phyloP scores from a whole-genome alignment of 441 rosid genomes.

The Eruca vesicaria region DNA sequence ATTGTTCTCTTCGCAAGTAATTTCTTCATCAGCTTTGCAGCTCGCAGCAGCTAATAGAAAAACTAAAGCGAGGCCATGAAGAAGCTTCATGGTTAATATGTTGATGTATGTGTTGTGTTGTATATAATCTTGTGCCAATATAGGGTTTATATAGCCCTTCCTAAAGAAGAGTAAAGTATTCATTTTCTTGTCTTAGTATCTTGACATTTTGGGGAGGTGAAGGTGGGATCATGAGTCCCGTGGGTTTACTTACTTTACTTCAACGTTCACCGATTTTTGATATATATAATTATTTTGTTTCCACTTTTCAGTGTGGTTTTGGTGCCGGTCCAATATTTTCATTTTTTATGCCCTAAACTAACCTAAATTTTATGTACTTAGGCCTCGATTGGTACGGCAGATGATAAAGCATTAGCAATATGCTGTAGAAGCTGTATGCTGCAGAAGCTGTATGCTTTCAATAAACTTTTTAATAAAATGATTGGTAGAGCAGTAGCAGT shows the following conservation, averaged over 20 bases:
- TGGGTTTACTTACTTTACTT: neutral
- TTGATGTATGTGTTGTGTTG: neutral
- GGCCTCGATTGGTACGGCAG: too few relatives aligned
- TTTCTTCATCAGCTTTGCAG: conserved; percentile 6
- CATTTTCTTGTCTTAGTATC: neutral
- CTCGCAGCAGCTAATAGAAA: neutral
- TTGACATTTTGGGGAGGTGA: neutral
- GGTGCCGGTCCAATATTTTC: too few relatives aligned
- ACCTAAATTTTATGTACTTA: too few relatives aligned
- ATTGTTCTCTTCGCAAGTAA: neutral
- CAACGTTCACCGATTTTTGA: neutral
- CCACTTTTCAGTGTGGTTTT: too few relatives aligned
- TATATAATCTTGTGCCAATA: neutral
- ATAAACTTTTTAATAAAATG: too few relatives aligned
- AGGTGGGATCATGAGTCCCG: neutral
- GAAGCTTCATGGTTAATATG: neutral
- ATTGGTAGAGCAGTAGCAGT: too few relatives aligned
- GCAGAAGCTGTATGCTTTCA: too few relatives aligned
- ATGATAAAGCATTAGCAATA: too few relatives aligned
- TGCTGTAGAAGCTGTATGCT: too few relatives aligned
- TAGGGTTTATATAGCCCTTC: conserved; percentile 3
- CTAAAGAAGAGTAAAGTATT: neutral
- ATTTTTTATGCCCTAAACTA: too few relatives aligned
- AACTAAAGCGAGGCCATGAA: neutral
- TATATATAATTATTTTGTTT: too few relatives aligned